phyloP scores from a whole-genome alignment of 2,329 filamentous ascomycete genomes.

The Zalaria sp. region DNA sequence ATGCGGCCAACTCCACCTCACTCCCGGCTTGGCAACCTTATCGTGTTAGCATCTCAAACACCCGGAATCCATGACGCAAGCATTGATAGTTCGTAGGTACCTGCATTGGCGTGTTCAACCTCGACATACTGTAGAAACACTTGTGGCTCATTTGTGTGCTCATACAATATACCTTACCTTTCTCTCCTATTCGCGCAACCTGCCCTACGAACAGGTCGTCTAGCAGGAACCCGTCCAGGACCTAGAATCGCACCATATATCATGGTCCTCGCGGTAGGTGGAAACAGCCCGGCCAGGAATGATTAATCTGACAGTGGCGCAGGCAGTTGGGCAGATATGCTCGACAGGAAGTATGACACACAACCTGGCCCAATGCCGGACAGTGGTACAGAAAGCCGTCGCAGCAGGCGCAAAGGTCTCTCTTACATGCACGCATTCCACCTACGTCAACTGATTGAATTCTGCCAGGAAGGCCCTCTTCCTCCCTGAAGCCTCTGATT shows the following conservation, averaged over 20 bases:
- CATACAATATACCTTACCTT: no score
- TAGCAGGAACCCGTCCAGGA: no score
- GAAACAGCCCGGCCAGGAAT: no score
- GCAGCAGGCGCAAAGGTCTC: slow-evolving; percentile 62
- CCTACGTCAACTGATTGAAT: slow-evolving; percentile 1
- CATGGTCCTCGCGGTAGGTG: slow-evolving; percentile 14
- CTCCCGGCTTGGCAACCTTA: neutral
- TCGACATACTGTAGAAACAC: no score
- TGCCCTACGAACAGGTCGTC: no score
- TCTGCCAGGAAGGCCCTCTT: slow-evolving; percentile 54
- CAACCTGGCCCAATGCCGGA: slow-evolving; percentile 68
- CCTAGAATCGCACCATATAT: neutral
- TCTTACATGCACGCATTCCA: slow-evolving; percentile 5
- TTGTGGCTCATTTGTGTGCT: no score
- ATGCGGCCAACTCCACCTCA: neutral
- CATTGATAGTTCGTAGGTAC: no score
- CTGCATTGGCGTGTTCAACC: no score
- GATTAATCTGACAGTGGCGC: slow-evolving; percentile 1
- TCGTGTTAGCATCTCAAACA: no score
- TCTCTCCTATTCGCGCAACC: no score
- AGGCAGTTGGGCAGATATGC: slow-evolving; percentile 85
- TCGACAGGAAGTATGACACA: slow-evolving; percentile 64
- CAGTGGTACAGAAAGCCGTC: slow-evolving; percentile 58
- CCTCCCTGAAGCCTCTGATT: slow-evolving; percentile 83
- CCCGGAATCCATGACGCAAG: no score